A percentile compares a stretch with the other conserved stretches of the same genome.
Evolutionary conservation across 2,329 filamentous ascomycete genomes (phyloP).

Genomic region (Fusarium floridanum): DNA sequence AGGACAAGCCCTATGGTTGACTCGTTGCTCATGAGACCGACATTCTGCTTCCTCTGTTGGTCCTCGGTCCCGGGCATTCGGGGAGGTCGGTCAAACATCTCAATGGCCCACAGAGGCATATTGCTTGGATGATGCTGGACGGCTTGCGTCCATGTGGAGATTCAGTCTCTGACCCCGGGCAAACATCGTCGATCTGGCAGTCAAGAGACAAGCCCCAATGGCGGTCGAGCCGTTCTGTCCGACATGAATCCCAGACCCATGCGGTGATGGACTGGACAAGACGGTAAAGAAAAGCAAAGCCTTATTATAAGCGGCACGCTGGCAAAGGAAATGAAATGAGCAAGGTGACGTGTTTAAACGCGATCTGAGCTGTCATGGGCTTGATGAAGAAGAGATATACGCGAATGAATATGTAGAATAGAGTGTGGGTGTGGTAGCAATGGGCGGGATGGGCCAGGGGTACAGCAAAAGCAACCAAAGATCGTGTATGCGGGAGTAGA

Average conservation of each 20-base stretch:
- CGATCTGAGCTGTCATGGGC: conserved; percentile 19
- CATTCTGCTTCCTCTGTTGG: conserved; percentile 7
- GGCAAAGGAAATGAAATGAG: conserved; percentile 19
- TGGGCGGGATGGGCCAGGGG: conserved; percentile 36
- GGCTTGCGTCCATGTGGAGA: not conserved
- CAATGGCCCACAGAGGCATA: not conserved
- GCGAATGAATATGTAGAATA: conserved; percentile 4
- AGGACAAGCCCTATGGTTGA: conserved; percentile 2
- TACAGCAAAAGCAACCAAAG: conserved; percentile 42
- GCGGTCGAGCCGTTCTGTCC: conserved; percentile 3
- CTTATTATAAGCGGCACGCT: not conserved
- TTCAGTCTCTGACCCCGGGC: conserved; percentile 5
- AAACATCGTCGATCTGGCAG: conserved; percentile 19
- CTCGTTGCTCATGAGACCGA: not conserved
- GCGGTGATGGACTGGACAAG: conserved; percentile 4
- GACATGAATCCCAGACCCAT: conserved; percentile 10
- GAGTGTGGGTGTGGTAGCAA: conserved; percentile 40
- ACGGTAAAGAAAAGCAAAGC: conserved; percentile 3
- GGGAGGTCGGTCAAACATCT: conserved; percentile 4
- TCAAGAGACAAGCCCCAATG: conserved; percentile 19
- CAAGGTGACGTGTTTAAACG: conserved; percentile 34
- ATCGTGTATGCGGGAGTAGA: conserved; percentile 43
- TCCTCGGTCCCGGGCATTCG: not conserved
- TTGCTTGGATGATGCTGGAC: conserved; percentile 16
- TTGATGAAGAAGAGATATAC: conserved; percentile 15